A percentile compares a stretch with the other conserved stretches of the same genome.
Evolutionary conservation across 345 rosid genomes (phyloP).

Genomic region (Brassica cretica): DNA sequence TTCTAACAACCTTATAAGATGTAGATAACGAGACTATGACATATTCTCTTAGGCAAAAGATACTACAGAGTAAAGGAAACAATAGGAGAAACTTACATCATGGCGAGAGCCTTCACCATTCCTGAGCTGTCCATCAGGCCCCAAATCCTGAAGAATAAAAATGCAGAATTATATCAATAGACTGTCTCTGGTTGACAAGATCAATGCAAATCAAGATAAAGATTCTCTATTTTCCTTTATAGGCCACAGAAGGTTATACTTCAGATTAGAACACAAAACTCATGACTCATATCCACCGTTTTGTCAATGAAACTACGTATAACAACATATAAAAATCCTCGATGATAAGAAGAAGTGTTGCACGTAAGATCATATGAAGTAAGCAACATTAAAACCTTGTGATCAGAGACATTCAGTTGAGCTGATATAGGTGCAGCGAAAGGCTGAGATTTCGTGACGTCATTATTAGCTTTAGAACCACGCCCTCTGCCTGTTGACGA

Average conservation of each 20-base stretch:
- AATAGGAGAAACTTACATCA: slow-evolving; percentile 53
- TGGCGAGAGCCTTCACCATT: slow-evolving; percentile 48
- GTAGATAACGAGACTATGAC: slow-evolving; percentile 6
- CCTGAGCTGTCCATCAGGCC: slow-evolving; percentile 53
- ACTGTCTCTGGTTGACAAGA: slow-evolving; percentile 13
- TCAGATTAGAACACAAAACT: not conserved
- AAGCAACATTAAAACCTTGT: slow-evolving; percentile 55
- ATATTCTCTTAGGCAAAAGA: slow-evolving; percentile 9
- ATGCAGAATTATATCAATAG: slow-evolving; percentile 1
- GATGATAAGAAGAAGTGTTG: slow-evolving; percentile 9
- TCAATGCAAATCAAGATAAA: slow-evolving; percentile 26
- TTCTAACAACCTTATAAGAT: slow-evolving; percentile 2
- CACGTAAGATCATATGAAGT: slow-evolving; percentile 4
- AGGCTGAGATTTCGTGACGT: slow-evolving; percentile 47
- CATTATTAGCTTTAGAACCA: slow-evolving; percentile 73
- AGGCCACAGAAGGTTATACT: not conserved
- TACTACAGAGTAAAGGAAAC: slow-evolving; percentile 12
- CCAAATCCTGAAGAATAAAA: slow-evolving; percentile 53
- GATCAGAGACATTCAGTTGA: slow-evolving; percentile 58
- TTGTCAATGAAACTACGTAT: not conserved
- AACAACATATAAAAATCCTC: not conserved
- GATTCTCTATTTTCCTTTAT: not conserved
- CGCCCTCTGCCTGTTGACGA: slow-evolving; percentile 82
- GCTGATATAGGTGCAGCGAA: slow-evolving; percentile 49
- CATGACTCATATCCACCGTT: slow-evolving; percentile 4